Percentiles rank a stretch among this genome's conserved stretches.
These are phyloP conservation scores for Tolypocladium amazonense DNA, from an alignment of 2,329 filamentous ascomycete genomes.

Conservation along the genomic window DNA sequence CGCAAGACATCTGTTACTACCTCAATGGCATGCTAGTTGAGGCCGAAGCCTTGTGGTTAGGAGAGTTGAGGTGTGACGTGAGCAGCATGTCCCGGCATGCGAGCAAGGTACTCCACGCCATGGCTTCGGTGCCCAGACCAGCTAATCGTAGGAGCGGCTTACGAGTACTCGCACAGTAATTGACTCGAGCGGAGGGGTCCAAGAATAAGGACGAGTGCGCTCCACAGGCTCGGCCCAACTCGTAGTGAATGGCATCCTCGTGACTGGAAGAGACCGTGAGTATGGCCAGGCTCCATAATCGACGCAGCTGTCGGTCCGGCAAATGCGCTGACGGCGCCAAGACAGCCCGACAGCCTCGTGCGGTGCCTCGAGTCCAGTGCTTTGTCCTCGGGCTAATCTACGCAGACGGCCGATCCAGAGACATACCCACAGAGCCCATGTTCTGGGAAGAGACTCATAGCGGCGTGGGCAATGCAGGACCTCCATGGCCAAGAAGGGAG, in stretches of 20 bases:
- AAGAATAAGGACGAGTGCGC: not conserved
- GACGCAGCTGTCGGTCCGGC: not conserved
- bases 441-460: not conserved
- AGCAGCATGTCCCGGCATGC: not conserved
- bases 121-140: not conserved
- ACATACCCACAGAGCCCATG: not conserved
- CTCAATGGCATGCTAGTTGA: not conserved
- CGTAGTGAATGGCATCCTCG: not conserved
- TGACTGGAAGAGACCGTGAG: not conserved
- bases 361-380: not conserved
- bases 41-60: not conserved
- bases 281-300: not conserved
- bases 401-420: not conserved
- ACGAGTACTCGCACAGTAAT: not conserved
- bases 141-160: not conserved
- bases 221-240: not conserved
- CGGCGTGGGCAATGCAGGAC: not conserved
- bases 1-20: not conserved
- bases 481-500: not conserved
- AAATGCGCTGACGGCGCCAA: not conserved
- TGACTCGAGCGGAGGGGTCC: not conserved
- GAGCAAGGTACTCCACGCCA: not conserved
- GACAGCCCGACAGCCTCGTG: not conserved
- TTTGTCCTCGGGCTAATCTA: not conserved
- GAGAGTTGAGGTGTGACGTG: not conserved